Evolutionary conservation across 2,329 filamentous ascomycete genomes (phyloP), one percentile per base, ranked within the genome.

Genomic region (Rutstroemia sp.): DNA sequence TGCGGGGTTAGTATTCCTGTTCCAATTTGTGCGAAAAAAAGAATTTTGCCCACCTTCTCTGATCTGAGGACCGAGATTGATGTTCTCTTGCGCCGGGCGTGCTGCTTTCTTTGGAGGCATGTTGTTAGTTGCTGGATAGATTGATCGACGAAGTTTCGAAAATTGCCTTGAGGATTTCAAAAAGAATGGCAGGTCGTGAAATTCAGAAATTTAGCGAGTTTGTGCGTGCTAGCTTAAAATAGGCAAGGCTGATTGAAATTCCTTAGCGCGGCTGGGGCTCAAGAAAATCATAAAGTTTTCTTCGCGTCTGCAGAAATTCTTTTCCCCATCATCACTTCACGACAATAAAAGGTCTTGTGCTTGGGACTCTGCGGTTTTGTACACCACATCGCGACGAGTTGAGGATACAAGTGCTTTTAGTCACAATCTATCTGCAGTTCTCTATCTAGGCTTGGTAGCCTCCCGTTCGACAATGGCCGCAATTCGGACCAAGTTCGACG

Each of bases 41-140:
- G 10, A 27, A 16, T 45, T 47, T 50, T 25, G 50, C 84, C 73
- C 76, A 92, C 90, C 92, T 83, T 96, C 92, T 75, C 92, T 88
- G 80, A 92, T 89, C 78, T 96, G 89, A 75, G 94, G 94, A 72
- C 94, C 94, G 72, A 97, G 86, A 78, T 88, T 92, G 83, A 99
- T 94, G 81, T 99, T 99, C 87, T 97, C 94, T 81, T 92, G 86
- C 71, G 84, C 82, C 72, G 88, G 85, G 75, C 87, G 83, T 72
- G 84, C 79, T 76, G 86, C 86, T 83, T 92, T 92, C 86, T 95
- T 95, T 76, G 92, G 92, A 78, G 92, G 80, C 92, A 97, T 97
- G 75, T 97, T 97, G 49, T 48, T 53, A 74, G 78, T 89, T 81
- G 76, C 71, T 71, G 71, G 64, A 70, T 68, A 47, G 47, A 56